Conservation (phyloP, 495 filamentous ascomycete genomes). For the Lichenothelia convexa region DNA sequence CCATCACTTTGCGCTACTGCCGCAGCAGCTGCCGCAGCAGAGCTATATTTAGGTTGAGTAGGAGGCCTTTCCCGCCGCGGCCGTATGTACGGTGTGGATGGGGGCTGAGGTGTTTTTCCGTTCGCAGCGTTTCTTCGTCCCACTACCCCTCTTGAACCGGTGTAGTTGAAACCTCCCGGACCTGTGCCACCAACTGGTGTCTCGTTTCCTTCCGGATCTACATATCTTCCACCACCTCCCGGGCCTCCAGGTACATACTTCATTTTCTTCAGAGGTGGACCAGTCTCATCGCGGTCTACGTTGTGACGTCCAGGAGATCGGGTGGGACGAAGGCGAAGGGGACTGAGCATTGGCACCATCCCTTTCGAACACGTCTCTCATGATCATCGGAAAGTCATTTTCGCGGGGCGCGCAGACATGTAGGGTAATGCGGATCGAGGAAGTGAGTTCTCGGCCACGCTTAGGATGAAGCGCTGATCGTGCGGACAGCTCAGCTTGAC, state of each 20-base stretch:
- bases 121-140: constrained; percentile 23
- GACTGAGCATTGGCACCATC: no score
- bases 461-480: no score
- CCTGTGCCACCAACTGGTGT: constrained; percentile 28
- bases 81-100: constrained; percentile 26
- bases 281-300: no score
- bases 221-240: constrained; percentile 22
- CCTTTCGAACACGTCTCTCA: no score
- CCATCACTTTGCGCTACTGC: constrained; percentile 79
- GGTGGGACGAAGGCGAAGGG: no score
- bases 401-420: no score
- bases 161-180: constrained; percentile 26
- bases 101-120: constrained; percentile 26
- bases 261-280: constrained; percentile 11
- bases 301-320: background rate
- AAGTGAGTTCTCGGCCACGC: no score
- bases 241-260: constrained; percentile 23
- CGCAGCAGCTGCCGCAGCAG: constrained; percentile 67
- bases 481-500: no score
- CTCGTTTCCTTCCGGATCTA: constrained; percentile 19
- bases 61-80: constrained; percentile 31
- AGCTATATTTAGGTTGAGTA: constrained; percentile 42
- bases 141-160: constrained; percentile 25
- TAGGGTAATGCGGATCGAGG: no score
- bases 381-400: no score